A percentile compares a stretch with the other conserved stretches of the same genome.
Evolutionary conservation across 495 filamentous ascomycete species (phyloP).

Genomic region (Pyronema domesticum): DNA sequence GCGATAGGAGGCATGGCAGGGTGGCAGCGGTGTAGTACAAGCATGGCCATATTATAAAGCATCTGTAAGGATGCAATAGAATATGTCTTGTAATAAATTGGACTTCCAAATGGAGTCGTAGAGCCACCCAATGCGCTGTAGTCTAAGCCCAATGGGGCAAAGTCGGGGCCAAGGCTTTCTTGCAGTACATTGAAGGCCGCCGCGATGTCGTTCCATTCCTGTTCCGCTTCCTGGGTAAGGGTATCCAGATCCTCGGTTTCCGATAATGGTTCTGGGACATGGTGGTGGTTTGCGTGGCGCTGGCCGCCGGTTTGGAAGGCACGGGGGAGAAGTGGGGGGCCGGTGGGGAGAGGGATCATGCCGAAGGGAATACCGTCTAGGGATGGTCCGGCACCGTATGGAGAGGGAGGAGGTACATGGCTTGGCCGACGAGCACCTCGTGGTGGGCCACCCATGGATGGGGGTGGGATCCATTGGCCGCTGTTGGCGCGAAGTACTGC

Average conservation of each 20-base stretch:
- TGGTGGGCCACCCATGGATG: conserved; percentile 30
- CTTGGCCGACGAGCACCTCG: conserved; percentile 8
- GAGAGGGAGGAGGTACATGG: conserved; percentile 19
- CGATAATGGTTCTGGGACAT: conserved; percentile 18
- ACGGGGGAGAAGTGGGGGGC: conserved; percentile 34
- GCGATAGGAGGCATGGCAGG: conserved; percentile 84
- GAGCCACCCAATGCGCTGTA: conserved; percentile 41
- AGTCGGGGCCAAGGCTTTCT: conserved; percentile 51
- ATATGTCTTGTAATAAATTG: conserved; percentile 68
- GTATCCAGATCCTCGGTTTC: conserved; percentile 38
- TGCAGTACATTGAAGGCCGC: conserved; percentile 50
- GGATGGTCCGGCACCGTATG: conserved; percentile 20
- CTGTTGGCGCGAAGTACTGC: conserved; percentile 28
- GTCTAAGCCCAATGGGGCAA: conserved; percentile 60
- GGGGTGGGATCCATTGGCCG: conserved; percentile 39
- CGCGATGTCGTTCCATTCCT: conserved; percentile 62
- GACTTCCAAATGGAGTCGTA: conserved; percentile 66
- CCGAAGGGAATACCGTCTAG: conserved; percentile 28
- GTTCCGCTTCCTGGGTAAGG: conserved; percentile 49
- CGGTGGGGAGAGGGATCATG: conserved; percentile 40
- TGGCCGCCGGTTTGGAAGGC: conserved; percentile 32
- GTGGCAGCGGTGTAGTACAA: conserved; percentile 59
- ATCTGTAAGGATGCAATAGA: conserved; percentile 72
- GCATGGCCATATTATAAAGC: conserved; percentile 63
- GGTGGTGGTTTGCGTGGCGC: conserved; percentile 13